Base-by-base conservation (phyloP, 176 grass and related monocot genomes). In the Oryza nivara region DNA sequence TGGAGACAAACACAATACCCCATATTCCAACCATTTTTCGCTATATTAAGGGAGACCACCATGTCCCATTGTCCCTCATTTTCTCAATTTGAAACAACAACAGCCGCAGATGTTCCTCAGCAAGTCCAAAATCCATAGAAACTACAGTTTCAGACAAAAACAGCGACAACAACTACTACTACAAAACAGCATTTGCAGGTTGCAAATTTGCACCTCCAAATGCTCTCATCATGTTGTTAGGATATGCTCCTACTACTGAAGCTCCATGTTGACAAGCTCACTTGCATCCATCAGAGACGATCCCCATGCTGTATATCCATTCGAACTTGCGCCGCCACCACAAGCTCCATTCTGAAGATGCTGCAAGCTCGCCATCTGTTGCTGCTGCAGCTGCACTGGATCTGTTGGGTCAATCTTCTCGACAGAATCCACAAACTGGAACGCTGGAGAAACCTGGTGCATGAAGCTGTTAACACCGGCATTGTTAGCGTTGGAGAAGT, bases 331-430 rank as follows among this genome's bases (percentile, higher is more conserved):
- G 36, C 58, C 70, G 44, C 23, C 54, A 0, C 46, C 25, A 10
- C 35, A 60, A 11, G 71, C 85, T 20, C 51, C 78, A 19, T 75
- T 79, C 11, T 92, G 85, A 26, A 85, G 86, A 78, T 73, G 67
- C 83, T 92, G 87, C 34, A 92, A 73, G 72, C 34, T 81, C 0
- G 38, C 63, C 11, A 75, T 72, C 11, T 82, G 84, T 19, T 85
- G 84, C 25, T 82, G 79, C 22, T 85, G 84, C 40, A 68, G 46
- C 12, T 49, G 28, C 80, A 90, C 45, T 2, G 72, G 74, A 49
- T 56, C 7, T 16, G 84, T 41, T 23, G 1, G 26, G 14, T 67
- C 49, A 2, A 71, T 88, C 71, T 81, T 80, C 32, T 1, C 56
- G 1, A 2, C 7, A 3, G 56, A 60, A 22, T 60, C 72, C 0